Conservation (phyloP, 176 grass and related monocot species). For the Avena insularis region DNA sequence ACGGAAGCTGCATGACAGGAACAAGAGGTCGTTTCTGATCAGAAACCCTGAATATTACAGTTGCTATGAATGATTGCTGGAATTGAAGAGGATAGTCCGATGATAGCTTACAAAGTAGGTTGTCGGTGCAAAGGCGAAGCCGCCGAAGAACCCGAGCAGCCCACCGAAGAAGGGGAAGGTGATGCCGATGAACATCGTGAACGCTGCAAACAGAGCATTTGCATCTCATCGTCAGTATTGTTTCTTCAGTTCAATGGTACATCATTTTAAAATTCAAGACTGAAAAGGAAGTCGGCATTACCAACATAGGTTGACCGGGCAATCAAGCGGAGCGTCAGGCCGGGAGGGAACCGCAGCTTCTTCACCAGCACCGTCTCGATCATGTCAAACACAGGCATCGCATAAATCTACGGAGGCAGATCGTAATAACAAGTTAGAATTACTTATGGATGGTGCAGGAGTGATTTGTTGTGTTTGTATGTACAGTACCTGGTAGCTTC, state of each 20-base stretch:
- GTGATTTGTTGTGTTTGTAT: background rate
- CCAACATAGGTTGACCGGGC: constrained; percentile 73
- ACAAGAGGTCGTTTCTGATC: background rate
- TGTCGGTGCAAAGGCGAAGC: constrained; percentile 82
- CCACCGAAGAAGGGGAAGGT: constrained; percentile 88
- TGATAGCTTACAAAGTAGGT: constrained; percentile 78
- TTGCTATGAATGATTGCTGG: background rate
- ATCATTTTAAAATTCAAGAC: background rate
- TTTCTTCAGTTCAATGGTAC: background rate
- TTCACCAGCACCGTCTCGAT: constrained; percentile 90
- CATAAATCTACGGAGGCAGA: constrained; percentile 57
- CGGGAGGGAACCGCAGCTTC: constrained; percentile 64
- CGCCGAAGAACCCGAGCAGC: constrained; percentile 87
- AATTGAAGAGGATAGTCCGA: background rate
- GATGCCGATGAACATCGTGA: constrained; percentile 94
- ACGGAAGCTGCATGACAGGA: constrained; percentile 69
- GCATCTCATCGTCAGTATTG: constrained; percentile 39
- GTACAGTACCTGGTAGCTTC: constrained; percentile 74
- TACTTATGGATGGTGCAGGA: background rate
- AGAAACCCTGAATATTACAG: background rate
- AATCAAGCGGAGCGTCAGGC: constrained; percentile 67
- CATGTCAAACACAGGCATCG: constrained; percentile 97
- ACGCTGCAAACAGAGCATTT: constrained; percentile 56
- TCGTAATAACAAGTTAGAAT: background rate
- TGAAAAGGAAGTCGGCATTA: constrained; percentile 37